phyloP scores from a whole-genome alignment of 805 yeast species.

The Barnettozyma californica region DNA sequence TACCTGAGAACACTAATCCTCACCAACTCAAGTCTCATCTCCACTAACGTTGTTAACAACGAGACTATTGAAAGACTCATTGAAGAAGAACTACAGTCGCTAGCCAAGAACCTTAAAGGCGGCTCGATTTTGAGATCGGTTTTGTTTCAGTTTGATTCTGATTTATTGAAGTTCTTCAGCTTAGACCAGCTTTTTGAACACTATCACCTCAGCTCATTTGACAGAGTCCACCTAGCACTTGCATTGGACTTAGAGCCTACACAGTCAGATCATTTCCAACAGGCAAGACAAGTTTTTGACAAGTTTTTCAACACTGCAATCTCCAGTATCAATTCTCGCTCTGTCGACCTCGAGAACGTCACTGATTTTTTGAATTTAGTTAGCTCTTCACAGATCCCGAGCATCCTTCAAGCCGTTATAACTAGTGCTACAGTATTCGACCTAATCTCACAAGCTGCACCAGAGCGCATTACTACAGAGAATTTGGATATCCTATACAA shows the following conservation, averaged over 20 bases:
- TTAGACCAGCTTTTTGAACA: constrained; percentile 28
- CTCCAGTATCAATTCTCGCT: constrained; percentile 3
- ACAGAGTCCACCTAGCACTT: constrained; percentile 19
- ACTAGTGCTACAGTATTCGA: constrained; percentile 9
- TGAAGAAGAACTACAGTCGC: constrained; percentile 21
- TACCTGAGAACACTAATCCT: constrained; percentile 30
- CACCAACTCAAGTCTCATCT: constrained; percentile 25
- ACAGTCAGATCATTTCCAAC: constrained; percentile 7
- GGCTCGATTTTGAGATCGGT: constrained; percentile 9
- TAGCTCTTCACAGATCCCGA: constrained; percentile 1
- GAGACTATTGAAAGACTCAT: constrained; percentile 16
- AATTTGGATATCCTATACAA: constrained; percentile 13
- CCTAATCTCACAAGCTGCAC: constrained; percentile 2
- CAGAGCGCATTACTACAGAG: constrained; percentile 2
- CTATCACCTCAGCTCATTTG: constrained; percentile 21
- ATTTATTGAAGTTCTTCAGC: constrained; percentile 26
- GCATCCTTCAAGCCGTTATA: constrained; percentile 4
- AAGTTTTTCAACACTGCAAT: constrained; percentile 13
- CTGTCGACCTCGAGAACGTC: constrained; percentile 3
- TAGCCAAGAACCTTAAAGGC: constrained; percentile 15
- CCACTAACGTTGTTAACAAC: constrained; percentile 19
- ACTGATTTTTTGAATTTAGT: constrained; percentile 10
- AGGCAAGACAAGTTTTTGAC: constrained; percentile 9
- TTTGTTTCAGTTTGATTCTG: constrained; percentile 21
- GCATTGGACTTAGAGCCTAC: constrained; percentile 9